Conservation (phyloP, 2,329 filamentous ascomycete species). For the Zymoseptoria tritici region DNA sequence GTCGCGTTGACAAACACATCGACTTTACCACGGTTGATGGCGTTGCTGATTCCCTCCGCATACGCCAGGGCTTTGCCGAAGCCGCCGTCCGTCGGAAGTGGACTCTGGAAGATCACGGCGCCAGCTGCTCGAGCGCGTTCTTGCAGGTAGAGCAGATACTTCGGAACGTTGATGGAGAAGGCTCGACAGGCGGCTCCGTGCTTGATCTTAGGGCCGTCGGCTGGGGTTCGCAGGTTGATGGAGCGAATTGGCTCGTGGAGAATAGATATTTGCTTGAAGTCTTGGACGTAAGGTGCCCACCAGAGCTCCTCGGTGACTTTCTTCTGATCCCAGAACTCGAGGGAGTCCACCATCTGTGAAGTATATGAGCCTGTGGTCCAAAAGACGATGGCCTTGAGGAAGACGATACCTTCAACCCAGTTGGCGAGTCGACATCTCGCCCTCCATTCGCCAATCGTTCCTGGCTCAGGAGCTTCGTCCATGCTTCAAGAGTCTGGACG, state of each 20-base stretch:
- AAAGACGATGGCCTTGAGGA: not conserved
- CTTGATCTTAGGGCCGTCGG: constrained; percentile 15
- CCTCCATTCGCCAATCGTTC: constrained; percentile 18
- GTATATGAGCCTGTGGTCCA: not conserved
- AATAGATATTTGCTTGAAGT: constrained; percentile 23
- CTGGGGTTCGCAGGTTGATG: constrained; percentile 20
- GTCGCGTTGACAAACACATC: constrained; percentile 37
- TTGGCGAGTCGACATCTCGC: not conserved
- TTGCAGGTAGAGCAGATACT: constrained; percentile 33
- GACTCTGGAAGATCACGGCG: constrained; percentile 23
- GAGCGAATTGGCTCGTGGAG: constrained; percentile 11
- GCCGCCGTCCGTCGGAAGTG: constrained; percentile 24
- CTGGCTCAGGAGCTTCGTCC: constrained; percentile 29
- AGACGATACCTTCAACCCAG: constrained; percentile 21
- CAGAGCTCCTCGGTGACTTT: constrained; percentile 27
- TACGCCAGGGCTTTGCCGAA: constrained; percentile 24
- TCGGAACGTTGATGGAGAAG: constrained; percentile 33
- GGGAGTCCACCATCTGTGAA: constrained; percentile 19
- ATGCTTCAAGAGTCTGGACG: constrained; percentile 36
- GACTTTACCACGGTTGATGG: constrained; percentile 9
- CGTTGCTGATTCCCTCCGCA: constrained; percentile 18
- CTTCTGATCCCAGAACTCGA: constrained; percentile 25
- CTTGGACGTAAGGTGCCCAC: constrained; percentile 33
- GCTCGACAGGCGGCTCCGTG: constrained; percentile 28
- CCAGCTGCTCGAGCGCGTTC: constrained; percentile 22